A percentile compares a stretch with the other conserved stretches of the same genome.
phyloP scores from a whole-genome alignment of 148 eudicot genomes.

The Amaranthus cruentus region DNA sequence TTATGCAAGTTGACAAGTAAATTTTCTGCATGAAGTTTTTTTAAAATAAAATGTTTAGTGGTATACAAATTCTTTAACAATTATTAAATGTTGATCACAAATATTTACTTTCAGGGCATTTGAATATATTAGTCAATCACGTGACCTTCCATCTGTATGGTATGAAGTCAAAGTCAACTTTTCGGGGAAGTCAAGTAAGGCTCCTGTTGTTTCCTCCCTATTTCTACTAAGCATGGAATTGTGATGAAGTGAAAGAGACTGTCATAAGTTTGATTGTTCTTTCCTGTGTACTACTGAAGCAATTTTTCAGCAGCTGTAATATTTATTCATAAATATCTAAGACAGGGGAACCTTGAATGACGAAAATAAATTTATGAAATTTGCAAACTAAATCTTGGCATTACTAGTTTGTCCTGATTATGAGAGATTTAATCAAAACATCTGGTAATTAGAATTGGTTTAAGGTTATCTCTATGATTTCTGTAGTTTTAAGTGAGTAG shows the following conservation, averaged over 20 bases:
- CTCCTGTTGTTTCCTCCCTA: constrained; percentile 8
- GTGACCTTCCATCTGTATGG: constrained; percentile 54
- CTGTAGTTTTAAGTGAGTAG: not conserved
- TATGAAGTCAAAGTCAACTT: constrained; percentile 69
- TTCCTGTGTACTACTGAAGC: not conserved
- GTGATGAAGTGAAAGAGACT: not conserved
- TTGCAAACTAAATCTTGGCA: not conserved
- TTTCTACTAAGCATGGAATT: not conserved
- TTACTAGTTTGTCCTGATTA: not conserved
- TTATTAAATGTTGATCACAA: not conserved
- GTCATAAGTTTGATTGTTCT: not conserved
- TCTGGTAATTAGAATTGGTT: not conserved
- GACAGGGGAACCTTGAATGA: not conserved
- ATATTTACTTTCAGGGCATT: constrained; percentile 53
- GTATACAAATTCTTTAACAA: not conserved
- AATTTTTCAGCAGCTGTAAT: not conserved
- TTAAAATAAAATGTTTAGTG: no score
- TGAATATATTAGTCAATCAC: constrained; percentile 65
- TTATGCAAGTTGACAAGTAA: constrained; percentile 98
- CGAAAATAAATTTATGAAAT: not conserved
- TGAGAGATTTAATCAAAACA: not conserved
- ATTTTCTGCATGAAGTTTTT: constrained; percentile 4
- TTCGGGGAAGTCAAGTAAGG: constrained; percentile 72
- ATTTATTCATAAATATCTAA: not conserved
- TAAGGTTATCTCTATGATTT: not conserved